These are phyloP conservation scores for Begonia loranthoides DNA, from an alignment of 306 rosid species.

Conservation along the genomic window DNA sequence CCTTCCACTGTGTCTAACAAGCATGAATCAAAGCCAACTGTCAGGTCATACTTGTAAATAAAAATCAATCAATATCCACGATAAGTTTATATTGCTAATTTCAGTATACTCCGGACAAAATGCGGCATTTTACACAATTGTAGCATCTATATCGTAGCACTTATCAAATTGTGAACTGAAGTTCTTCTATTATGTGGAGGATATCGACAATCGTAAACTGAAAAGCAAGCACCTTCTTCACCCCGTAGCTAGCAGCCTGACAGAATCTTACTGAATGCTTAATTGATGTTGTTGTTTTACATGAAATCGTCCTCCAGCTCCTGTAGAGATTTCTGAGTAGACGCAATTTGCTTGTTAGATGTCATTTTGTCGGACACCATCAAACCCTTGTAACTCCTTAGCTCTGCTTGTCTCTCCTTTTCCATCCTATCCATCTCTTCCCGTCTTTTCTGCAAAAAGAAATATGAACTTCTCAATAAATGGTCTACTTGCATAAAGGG, in stretches of 20 bases:
- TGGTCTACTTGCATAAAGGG: background rate
- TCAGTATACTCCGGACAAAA: too few species aligned
- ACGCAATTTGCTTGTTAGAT: constrained; percentile 73
- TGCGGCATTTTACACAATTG: too few species aligned
- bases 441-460: constrained; percentile 52
- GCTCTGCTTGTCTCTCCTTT: constrained; percentile 75
- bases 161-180: too few species aligned
- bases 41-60: too few species aligned
- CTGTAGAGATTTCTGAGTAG: constrained; percentile 75
- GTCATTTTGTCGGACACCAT: constrained; percentile 94
- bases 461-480: background rate
- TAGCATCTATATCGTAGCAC: too few species aligned
- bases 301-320: constrained; percentile 95
- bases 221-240: constrained; percentile 4
- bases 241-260: background rate
- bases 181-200: too few species aligned
- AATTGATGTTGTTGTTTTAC: constrained; percentile 18
- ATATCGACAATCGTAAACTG: background rate
- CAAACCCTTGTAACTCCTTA: constrained; percentile 88
- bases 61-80: too few species aligned
- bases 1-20: too few species aligned
- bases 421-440: constrained; percentile 90
- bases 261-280: too few species aligned
- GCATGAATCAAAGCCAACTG: too few species aligned
- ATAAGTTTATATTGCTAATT: too few species aligned